Evolutionary conservation across 2,329 filamentous ascomycete species (phyloP), one percentile per base, ranked within the genome.

Genomic region (Rutstroemia sp.): DNA sequence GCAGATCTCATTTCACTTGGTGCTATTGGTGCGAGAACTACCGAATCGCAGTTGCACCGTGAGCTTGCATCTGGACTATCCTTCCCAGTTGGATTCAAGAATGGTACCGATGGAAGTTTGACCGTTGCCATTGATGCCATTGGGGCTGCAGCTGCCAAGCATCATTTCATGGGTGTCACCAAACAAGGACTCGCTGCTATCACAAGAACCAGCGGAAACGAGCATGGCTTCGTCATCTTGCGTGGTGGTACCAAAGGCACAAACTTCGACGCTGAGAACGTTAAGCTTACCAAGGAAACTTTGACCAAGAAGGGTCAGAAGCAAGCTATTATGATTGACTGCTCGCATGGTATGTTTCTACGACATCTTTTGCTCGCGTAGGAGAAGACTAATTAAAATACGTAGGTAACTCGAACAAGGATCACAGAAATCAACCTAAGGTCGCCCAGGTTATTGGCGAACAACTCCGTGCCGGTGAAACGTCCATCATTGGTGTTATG

Each of bases 1-100:
- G 91, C 94, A 59, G 94, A 99, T 73, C 83, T 96, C 65, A 92
- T 99, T 72, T 95, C 90, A 0, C 86, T 97, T 25, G 94, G 94
- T 59, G 94, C 94, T 57, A 95, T 99, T 69, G 94, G 94, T 60
- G 94, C 94, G 45, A 84, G 94, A 64, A 99, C 94, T 45, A 99
- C 94, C 50, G 94, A 99, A 77, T 94, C 88, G 56, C 94, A 99
- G 76, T 79, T 97, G 63, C 94, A 99, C 76, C 87, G 94, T 61
- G 94, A 99, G 77, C 83, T 99, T 61, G 94, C 94, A 5, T 95
- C 89, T 27, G 94, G 94, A 65, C 81, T 97, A 54, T 95, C 89
- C 57, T 97, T 96, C 86, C 94, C 94, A 21, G 92, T 99, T 64
- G 94, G 94, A 58, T 99, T 96, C 87, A 99, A 99, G 84, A 99